phyloP scores from a whole-genome alignment of 768 basidiomycete species.

The Lepiota brunneoincarnata region DNA sequence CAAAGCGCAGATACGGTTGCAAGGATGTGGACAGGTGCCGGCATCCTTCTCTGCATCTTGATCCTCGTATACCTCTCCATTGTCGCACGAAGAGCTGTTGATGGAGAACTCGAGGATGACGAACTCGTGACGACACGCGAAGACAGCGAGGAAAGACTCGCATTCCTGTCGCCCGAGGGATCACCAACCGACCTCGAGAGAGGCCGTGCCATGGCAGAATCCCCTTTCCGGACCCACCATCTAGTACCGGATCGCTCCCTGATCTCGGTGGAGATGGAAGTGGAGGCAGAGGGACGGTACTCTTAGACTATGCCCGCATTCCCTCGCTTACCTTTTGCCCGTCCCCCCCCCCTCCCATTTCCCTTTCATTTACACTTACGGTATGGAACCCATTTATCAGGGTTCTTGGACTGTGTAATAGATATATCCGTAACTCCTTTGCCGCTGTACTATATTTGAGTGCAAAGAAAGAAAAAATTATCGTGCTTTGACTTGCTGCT shows the following conservation, averaged over 20 bases:
- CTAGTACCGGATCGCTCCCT: slow-evolving; percentile 25
- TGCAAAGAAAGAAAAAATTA: neutral
- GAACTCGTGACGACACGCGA: slow-evolving; percentile 22
- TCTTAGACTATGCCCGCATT: slow-evolving; percentile 1
- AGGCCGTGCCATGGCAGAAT: slow-evolving; percentile 47
- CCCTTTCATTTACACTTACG: slow-evolving; percentile 1
- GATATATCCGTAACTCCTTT: neutral
- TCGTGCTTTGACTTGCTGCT: too few relatives aligned
- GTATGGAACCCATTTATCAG: neutral
- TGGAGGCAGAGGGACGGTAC: slow-evolving; percentile 10
- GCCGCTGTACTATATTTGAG: slow-evolving; percentile 9
- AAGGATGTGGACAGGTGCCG: slow-evolving; percentile 63
- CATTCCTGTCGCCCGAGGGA: slow-evolving; percentile 43
- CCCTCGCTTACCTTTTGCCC: neutral
- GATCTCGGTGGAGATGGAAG: slow-evolving; percentile 15
- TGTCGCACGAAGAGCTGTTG: slow-evolving; percentile 68
- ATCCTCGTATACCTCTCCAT: slow-evolving; percentile 79
- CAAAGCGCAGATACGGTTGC: slow-evolving; percentile 49
- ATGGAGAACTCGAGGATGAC: slow-evolving; percentile 44
- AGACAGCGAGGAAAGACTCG: slow-evolving; percentile 48
- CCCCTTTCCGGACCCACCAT: slow-evolving; percentile 34
- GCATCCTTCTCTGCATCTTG: slow-evolving; percentile 67
- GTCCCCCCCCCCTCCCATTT: neutral
- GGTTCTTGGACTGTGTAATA: slow-evolving; percentile 3
- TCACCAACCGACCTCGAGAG: slow-evolving; percentile 32